Evolutionary conservation across 768 basidiomycete species (phyloP).

Genomic region (Naganishia kalamii): DNA sequence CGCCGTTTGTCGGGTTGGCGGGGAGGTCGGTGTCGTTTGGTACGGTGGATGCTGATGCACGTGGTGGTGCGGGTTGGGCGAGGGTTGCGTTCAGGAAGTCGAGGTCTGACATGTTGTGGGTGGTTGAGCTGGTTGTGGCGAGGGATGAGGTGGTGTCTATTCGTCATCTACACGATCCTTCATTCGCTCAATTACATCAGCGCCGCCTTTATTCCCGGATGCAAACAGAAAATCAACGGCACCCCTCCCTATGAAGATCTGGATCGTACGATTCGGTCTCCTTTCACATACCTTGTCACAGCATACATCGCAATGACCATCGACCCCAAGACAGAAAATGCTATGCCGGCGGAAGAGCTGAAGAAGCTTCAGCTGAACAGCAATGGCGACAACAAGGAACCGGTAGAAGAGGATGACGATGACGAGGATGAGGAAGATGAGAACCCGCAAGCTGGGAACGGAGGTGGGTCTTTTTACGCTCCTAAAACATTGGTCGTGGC

Average conservation of each 20-base stretch:
- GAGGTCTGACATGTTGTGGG: not conserved
- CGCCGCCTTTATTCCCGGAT: too few relatives aligned
- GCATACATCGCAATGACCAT: not conserved
- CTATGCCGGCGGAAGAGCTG: slow-evolving; percentile 8
- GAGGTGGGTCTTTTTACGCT: slow-evolving; percentile 1
- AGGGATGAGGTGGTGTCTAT: not conserved
- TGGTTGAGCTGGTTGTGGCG: not conserved
- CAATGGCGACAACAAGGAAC: slow-evolving; percentile 5
- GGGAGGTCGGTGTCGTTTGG: slow-evolving; percentile 10
- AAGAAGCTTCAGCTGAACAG: slow-evolving; percentile 22
- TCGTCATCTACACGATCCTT: not conserved
- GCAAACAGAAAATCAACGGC: too few relatives aligned
- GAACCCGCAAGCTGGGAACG: slow-evolving; percentile 31
- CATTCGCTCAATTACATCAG: not conserved
- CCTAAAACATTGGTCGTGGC: not conserved
- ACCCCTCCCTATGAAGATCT: too few relatives aligned
- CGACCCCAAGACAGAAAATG: not conserved
- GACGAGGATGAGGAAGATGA: slow-evolving; percentile 43
- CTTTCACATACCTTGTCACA: not conserved
- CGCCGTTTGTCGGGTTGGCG: not conserved
- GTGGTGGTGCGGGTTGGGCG: slow-evolving; percentile 1
- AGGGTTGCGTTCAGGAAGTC: not conserved
- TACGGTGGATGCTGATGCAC: slow-evolving; percentile 10
- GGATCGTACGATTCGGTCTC: too few relatives aligned
- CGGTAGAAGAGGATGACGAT: slow-evolving; percentile 31